These are phyloP conservation scores for Helianthus tuberosus DNA, from an alignment of 129 eudicot genomes.

Conservation along the genomic window DNA sequence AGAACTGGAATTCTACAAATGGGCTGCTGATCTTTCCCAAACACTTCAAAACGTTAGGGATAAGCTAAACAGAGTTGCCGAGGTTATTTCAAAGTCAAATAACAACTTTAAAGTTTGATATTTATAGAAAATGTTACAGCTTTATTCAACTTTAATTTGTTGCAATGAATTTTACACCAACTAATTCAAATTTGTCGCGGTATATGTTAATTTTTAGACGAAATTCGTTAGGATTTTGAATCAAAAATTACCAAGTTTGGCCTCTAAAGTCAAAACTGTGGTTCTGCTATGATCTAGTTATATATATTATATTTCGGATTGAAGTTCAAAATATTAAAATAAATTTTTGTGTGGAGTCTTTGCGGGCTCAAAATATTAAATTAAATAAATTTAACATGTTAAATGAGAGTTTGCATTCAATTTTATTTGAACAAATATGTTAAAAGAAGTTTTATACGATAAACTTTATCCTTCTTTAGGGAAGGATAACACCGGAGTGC, in stretches of 20 bases:
- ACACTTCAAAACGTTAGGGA: constrained; percentile 83
- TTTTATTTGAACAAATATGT: no score
- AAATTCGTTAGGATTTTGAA: neutral
- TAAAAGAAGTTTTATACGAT: no score
- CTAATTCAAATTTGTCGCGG: neutral
- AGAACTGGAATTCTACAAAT: constrained; percentile 86
- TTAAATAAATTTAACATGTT: no score
- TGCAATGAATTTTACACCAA: neutral
- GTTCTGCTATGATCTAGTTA: constrained; percentile 14
- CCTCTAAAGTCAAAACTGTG: constrained; percentile 19
- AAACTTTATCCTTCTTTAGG: no score
- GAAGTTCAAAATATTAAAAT: no score
- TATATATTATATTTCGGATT: no score
- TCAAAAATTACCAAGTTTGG: neutral
- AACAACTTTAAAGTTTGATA: neutral
- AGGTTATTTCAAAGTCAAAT: constrained; percentile 49
- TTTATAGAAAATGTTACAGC: neutral
- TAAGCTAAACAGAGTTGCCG: constrained; percentile 78
- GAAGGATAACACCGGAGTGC: no score
- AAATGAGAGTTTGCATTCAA: no score
- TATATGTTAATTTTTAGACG: neutral
- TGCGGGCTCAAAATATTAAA: no score
- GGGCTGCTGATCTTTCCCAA: constrained; percentile 81
- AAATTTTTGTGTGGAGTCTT: no score
- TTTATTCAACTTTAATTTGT: neutral